Evolutionary conservation across 2,329 filamentous ascomycete species (phyloP).

Genomic region (Alternaria brassicae): DNA sequence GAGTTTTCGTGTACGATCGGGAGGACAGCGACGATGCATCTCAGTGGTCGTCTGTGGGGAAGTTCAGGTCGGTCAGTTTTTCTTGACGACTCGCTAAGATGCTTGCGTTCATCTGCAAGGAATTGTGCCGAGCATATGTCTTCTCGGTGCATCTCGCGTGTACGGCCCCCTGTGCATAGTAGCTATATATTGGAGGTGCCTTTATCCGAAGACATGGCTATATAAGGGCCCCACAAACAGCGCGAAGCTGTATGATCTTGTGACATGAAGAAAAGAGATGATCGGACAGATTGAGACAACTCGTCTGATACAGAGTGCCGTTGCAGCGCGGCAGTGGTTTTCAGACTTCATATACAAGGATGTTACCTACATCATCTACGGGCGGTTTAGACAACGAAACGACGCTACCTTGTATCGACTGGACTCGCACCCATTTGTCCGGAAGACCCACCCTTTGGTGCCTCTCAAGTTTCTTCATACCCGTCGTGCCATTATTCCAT

Average conservation of each 20-base stretch:
- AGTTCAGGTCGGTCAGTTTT: fast-evolving
- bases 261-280: background rate
- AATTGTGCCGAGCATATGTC: background rate
- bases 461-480: fast-evolving
- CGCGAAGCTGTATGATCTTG: background rate
- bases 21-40: background rate
- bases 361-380: background rate
- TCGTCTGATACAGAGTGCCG: background rate
- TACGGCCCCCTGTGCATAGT: background rate
- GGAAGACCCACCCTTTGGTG: background rate
- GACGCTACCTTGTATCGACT: background rate
- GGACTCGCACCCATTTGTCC: background rate
- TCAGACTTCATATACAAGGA: background rate
- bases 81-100: background rate
- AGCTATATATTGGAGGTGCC: background rate
- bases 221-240: background rate
- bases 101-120: background rate
- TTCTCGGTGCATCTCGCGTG: background rate
- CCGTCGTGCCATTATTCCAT: background rate
- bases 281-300: background rate
- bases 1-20: too few relatives aligned
- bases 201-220: background rate
- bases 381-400: background rate
- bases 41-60: background rate
- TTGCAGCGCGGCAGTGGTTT: background rate